Conservation (phyloP, 306 rosid species). For the Medicago lupulina region DNA sequence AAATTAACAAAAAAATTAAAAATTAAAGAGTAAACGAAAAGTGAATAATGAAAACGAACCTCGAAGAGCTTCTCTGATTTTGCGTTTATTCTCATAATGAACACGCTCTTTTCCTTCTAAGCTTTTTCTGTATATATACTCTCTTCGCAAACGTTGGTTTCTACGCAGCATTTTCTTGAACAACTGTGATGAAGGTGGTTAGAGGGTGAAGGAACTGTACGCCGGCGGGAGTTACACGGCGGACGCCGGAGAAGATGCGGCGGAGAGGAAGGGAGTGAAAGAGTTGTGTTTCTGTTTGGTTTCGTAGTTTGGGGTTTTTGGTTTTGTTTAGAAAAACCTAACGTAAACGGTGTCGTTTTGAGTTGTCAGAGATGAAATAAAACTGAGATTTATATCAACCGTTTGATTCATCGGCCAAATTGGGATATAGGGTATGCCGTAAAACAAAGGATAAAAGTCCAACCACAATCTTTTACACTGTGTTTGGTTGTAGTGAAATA, state of each 20-base stretch:
- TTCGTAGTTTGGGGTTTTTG: neutral
- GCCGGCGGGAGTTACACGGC: neutral
- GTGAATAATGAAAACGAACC: constrained; percentile 46
- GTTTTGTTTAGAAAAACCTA: neutral
- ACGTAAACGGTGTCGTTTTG: neutral
- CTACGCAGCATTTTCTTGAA: constrained; percentile 66
- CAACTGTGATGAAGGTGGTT: neutral
- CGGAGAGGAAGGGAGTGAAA: neutral
- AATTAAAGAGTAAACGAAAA: neutral
- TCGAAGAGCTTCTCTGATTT: constrained; percentile 76
- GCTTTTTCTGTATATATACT: constrained; percentile 82
- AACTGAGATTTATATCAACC: too few relatives aligned
- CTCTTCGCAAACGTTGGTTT: constrained; percentile 70
- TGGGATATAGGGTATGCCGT: too few relatives aligned
- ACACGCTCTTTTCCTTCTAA: constrained; percentile 80
- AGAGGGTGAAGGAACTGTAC: neutral
- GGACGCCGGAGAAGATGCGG: neutral
- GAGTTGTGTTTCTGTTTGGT: neutral
- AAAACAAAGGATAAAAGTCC: too few relatives aligned
- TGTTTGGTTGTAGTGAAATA: too few relatives aligned
- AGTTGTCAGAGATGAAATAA: too few relatives aligned
- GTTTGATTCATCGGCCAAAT: too few relatives aligned
- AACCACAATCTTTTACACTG: too few relatives aligned
- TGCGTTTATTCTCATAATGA: constrained; percentile 87
- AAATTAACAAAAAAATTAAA: neutral